phyloP scores from a whole-genome alignment of 2,329 filamentous ascomycete genomes.

The Fusarium torreyae region DNA sequence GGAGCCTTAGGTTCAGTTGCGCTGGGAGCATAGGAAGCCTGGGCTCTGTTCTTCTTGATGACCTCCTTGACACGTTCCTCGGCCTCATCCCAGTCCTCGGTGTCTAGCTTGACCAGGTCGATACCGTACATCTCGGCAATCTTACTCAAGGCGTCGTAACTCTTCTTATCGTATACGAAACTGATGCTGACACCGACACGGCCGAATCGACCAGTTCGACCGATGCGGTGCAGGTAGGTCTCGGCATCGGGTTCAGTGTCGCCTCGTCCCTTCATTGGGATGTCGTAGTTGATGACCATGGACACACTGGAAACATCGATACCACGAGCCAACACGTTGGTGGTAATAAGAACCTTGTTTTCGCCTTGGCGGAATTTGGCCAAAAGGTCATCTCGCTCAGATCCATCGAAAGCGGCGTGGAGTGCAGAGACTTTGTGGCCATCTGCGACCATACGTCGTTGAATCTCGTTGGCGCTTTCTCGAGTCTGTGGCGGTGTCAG shows the following conservation, averaged over 20 bases:
- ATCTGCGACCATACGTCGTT: conserved; percentile 86
- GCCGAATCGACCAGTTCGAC: conserved; percentile 95
- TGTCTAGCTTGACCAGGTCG: conserved; percentile 84
- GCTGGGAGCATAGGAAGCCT: conserved; percentile 67
- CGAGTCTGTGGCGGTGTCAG: conserved; percentile 73
- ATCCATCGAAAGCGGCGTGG: conserved; percentile 89
- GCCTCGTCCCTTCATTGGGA: conserved; percentile 80
- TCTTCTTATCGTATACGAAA: conserved; percentile 89
- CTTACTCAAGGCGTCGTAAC: conserved; percentile 82
- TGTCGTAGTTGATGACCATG: conserved; percentile 98
- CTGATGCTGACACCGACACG: conserved; percentile 96
- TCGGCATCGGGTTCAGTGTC: conserved; percentile 91
- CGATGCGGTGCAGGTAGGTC: conserved; percentile 98
- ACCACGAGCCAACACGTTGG: conserved; percentile 94
- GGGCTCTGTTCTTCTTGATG: conserved; percentile 79
- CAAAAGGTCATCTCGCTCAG: conserved; percentile 85
- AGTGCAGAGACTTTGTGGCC: conserved; percentile 93
- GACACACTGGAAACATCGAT: conserved; percentile 94
- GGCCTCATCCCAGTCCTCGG: conserved; percentile 91
- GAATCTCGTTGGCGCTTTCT: conserved; percentile 87
- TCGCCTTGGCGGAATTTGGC: conserved; percentile 88
- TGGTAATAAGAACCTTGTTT: conserved; percentile 97
- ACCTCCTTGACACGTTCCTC: conserved; percentile 86
- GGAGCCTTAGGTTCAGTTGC: conserved; percentile 56
- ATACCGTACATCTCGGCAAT: conserved; percentile 88